Base-by-base conservation (phyloP, 495 filamentous ascomycete species). In the Neurospora discreta region DNA sequence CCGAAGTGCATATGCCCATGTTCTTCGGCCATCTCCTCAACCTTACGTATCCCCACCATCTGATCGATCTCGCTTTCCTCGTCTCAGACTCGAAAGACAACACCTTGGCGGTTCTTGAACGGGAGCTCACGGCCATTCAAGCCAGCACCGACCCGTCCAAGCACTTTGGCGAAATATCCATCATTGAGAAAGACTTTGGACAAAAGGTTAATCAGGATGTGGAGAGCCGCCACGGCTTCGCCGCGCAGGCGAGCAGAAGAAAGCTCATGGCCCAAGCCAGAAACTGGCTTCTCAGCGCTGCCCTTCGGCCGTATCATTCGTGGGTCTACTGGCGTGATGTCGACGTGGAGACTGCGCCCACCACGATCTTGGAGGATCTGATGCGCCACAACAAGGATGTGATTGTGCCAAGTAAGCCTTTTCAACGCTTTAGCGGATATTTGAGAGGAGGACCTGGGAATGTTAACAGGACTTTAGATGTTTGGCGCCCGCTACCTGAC, bases 281-380 rank as follows among this genome's bases (percentile, higher is more conserved):
- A 72, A 99, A 99, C 83, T 99, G 96, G 96, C 81, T 99, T 68
- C 82, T 99, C 72, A 97, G 93, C 76, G 95, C 96, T 33, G 95
- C 96, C 20, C 84, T 99, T 44, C 88, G 95, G 68, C 96, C 96
- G 5, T 95, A 94, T 42, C 96, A 99, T 78, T 96, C 93, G 76
- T 99, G 96, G 96, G 96, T 99, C 36, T 99, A 99, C 77, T 99
- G 96, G 96, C 88, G 96, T 81, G 96, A 99, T 84, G 96, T 95
- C 30, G 96, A 99, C 81, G 96, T 99, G 15, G 93, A 98, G 82
- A 99, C 96, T 8, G 94, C 95, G 11, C 96, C 96, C 0, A 90
- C 91, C 75, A 98, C 96, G 2, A 98, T 99, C 71, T 80, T 99
- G 74, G 96, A 99, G 80, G 96, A 99, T 82, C 80, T 99, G 40